phyloP scores from a whole-genome alignment of 2,329 filamentous ascomycete species.

The Sporothrix euskadiensis region DNA sequence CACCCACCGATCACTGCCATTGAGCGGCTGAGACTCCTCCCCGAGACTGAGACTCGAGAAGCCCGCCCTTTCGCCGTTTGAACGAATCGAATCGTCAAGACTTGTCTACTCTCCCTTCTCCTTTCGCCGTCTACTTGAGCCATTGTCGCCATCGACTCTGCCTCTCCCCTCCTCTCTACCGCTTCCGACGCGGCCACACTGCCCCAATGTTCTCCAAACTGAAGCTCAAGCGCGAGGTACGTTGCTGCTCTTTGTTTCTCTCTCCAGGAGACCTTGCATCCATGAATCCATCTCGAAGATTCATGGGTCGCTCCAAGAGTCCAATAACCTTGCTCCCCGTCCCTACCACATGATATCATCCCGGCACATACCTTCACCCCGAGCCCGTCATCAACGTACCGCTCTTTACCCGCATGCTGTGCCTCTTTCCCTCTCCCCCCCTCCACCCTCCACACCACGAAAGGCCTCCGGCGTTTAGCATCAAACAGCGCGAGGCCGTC shows the following conservation, averaged over 20 bases:
- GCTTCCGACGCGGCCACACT: slow-evolving; percentile 4
- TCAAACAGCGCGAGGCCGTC: not conserved
- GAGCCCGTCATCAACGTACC: not conserved
- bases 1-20: not conserved
- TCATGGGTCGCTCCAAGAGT: not conserved
- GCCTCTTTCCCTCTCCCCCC: not conserved
- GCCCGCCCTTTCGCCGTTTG: not conserved
- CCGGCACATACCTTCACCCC: not conserved
- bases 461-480: not conserved
- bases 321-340: not conserved
- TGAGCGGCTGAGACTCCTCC: not conserved
- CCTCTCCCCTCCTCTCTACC: not conserved
- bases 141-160: not conserved
- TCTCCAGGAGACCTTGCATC: not conserved
- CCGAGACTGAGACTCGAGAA: not conserved
- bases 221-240: slow-evolving; percentile 37
- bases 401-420: not conserved
- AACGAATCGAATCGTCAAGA: not conserved
- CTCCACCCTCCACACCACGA: not conserved
- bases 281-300: not conserved
- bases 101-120: not conserved
- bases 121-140: not conserved
- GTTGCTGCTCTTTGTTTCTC: slow-evolving; percentile 22
- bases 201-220: slow-evolving; percentile 36
- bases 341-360: not conserved